Base-by-base conservation (phyloP, 139 green algal species). In the Bryopsis sp. region DNA sequence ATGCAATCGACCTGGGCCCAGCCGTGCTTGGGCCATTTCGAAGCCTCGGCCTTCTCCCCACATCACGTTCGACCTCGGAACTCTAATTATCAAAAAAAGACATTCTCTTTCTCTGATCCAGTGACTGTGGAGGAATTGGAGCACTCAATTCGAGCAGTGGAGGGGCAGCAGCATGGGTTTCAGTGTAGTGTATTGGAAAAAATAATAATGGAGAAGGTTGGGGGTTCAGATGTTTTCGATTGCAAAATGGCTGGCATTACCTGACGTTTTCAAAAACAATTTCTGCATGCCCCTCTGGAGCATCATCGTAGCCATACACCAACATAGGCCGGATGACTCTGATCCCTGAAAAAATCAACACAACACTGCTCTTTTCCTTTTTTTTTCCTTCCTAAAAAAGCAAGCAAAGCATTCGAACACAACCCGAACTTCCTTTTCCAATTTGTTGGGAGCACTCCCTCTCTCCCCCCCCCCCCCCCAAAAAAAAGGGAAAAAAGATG, bases 1-100 rank as follows among this genome's bases (percentile, higher is more conserved):
- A 79, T 99, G 95, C 72, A 99, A 79, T n/a, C 95, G 81, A 0
- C 95, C 95, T 0, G 95, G 95, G 4, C 95, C 95, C 62, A 99
- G 79, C 3, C 95, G 84, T 2, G 91, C 74, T 78, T 97, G 91
- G n/a, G 94, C 94, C 43, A 99, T 97, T 82, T 98, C 94, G 73
- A 99, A 99, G 35, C 94, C 94, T 8, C 89, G 82, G 0, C 94
- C 94, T 74, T 95, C 86, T 1, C 91, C 91, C 7, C 83, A 65
- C 29, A 90, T 33, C 29, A 87, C 11, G 43, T 46, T 59, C 22
- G 5, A 28, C 36, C 26, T 29, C 6, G 71, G 36, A 28, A 74
- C 69, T 29, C 69, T 75, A 46, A 19, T 67, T 31, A 43, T 5
- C 6, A 7, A 71, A 24, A 32, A n/a, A n/a, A n/a, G n/a, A n/a